These are phyloP conservation scores for Annulohypoxylon truncatum DNA, from an alignment of 2,329 filamentous ascomycete genomes.

Conservation along the genomic window DNA sequence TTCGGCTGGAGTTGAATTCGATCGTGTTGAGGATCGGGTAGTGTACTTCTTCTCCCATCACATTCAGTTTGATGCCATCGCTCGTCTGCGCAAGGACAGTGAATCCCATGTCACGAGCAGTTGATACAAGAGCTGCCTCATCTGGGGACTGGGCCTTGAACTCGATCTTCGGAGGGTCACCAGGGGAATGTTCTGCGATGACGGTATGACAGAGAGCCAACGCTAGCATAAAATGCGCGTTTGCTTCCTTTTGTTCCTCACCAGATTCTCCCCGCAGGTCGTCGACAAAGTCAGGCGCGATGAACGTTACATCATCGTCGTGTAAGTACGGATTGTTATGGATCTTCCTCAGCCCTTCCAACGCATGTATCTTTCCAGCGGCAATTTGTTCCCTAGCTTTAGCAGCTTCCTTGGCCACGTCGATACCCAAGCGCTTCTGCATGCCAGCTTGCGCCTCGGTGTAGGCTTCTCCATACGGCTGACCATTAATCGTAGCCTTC, in stretches of 20 bases:
- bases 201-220: conserved; percentile 97
- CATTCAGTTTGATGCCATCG: conserved; percentile 86
- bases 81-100: conserved; percentile 84
- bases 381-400: conserved; percentile 82
- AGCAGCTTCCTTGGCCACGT: conserved; percentile 83
- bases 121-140: conserved; percentile 92
- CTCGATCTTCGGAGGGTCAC: conserved; percentile 89
- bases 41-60: conserved; percentile 85
- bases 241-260: conserved; percentile 78
- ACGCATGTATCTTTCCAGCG: conserved; percentile 76
- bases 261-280: conserved; percentile 85
- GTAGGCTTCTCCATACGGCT: conserved; percentile 96
- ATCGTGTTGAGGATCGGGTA: conserved; percentile 94
- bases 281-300: conserved; percentile 88
- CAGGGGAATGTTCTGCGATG: conserved; percentile 87
- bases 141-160: conserved; percentile 99
- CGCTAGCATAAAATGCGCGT: conserved; percentile 92
- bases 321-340: conserved; percentile 92
- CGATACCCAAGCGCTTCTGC: conserved; percentile 89
- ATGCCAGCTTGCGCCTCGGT: conserved; percentile 97
- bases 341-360: conserved; percentile 77
- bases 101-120: conserved; percentile 94
- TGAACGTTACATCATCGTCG: conserved; percentile 90
- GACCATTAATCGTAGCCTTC: conserved; percentile 96
- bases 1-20: conserved; percentile 96